These are phyloP conservation scores for Rhododendron molle DNA, from an alignment of 148 eudicot genomes.

Conservation along the genomic window DNA sequence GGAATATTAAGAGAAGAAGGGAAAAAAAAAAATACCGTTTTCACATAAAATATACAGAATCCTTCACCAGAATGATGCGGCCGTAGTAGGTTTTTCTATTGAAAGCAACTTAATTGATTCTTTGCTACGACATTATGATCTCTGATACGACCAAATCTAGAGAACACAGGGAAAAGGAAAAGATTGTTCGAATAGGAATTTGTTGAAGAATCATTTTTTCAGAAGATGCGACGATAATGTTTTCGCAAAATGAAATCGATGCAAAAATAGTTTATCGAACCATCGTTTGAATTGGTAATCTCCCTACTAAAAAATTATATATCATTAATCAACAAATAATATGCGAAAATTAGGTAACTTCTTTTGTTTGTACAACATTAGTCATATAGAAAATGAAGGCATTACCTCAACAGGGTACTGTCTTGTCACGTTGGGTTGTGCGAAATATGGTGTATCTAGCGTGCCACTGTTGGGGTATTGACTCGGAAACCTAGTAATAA, in stretches of 20 bases:
- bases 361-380: not conserved
- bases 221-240: not conserved
- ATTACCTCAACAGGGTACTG: slow-evolving; percentile 34
- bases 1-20: not conserved
- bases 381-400: not conserved
- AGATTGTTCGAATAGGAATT: not conserved
- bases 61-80: not conserved
- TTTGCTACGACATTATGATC: not conserved
- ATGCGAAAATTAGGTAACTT: not conserved
- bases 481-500: slow-evolving; percentile 18
- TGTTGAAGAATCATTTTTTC: not conserved
- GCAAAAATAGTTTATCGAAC: not conserved
- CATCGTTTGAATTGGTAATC: too few relatives aligned
- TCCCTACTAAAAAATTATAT: too few relatives aligned
- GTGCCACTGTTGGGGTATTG: slow-evolving; percentile 32
- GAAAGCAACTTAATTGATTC: not conserved
- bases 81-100: not conserved
- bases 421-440: slow-evolving; percentile 34
- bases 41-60: not conserved
- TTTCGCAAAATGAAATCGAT: not conserved
- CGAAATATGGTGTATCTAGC: slow-evolving; percentile 25
- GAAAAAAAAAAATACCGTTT: not conserved
- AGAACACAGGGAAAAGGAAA: not conserved
- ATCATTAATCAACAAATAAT: not conserved
- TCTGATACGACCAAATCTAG: not conserved